Evolutionary conservation across 2,329 filamentous ascomycete species (phyloP), one percentile per base, ranked within the genome.

Genomic region (Ambrosiella cleistominuta): DNA sequence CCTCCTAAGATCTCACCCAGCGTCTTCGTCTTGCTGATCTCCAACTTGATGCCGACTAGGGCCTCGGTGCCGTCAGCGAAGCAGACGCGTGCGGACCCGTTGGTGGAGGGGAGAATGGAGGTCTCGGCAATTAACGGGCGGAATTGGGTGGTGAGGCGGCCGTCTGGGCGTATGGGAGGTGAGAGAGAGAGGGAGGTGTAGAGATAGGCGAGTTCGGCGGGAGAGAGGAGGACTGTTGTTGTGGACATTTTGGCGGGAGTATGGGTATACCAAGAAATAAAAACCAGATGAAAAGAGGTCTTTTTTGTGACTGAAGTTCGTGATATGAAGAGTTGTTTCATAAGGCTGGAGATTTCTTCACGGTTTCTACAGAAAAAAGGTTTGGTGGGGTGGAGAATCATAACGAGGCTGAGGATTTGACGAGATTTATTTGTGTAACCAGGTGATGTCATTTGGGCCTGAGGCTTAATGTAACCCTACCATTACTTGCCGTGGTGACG

Each of bases 21-120:
- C 55, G 64, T 61, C 12, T 60, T 63, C 52, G 84, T 88, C 73
- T 80, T 83, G 69, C 95, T 89, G 3, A 97, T 87, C 71, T 97
- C 91, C 0, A 88, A 89, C 72, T 97, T 98, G 61, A 96, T 84
- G 51, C 93, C 93, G 5, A 96, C 93, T 61, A 98, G 85, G 6
- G 93, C 93, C 70, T 98, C 93, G 1, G 89, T 95, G 55, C 93
- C 93, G 69, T 98, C 93, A 2, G 89, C 83, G 68, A 97, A 94
- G 64, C 91, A 95, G 52, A 98, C 85, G 39, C 94, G 82, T 61
- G 93, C 91, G 70, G 87, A 94, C 61, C 93, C 93, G 67, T 97
- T 95, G 13, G 91, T 85, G 52, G 84, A 83, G 0, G 93, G 90
- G 0, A 98, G 78, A 59, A 97, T 87, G 60, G 88, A 86, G 57